Base-by-base conservation (phyloP, 139 green algal species). In the Deuterostichococcus epilithicus region DNA sequence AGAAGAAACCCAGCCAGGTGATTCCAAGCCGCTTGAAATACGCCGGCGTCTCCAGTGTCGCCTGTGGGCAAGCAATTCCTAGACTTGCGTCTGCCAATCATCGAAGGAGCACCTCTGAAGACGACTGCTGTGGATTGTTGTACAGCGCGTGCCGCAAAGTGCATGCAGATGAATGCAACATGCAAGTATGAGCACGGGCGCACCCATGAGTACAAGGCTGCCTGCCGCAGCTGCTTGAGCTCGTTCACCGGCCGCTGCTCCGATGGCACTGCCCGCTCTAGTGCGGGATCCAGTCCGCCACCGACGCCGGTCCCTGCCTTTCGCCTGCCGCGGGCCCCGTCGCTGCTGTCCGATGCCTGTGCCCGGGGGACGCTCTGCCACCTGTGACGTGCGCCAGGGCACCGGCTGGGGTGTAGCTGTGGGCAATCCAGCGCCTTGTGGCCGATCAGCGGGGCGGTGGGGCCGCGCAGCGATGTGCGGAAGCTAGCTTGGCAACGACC, bases 211-310 rank as follows among this genome's bases (percentile, higher is more conserved):
- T 92, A 94, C 60, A 97, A 66, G 39, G 73, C 70, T 5, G 82
- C 82, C 13, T 90, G 52, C 75, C 94, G 93, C 33, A 97, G 82
- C 60, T 89, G 67, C 38, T 79, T 58, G 13, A 97, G 81, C 83
- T 97, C 87, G 69, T 96, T 97, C 0, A 92, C 85, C 8, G 93
- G 93, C 10, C 93, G 82, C 80, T 97, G 93, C 38, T 95, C 89
- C 0, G 30, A 60, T 15, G 92, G 92, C 13, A 97, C 91, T 5
- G 88, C 85, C 2, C 85, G 65, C 79, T 97, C 90, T 6, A 96
- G 75, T 0, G 81, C 63, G 0, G 77, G 78, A 33, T 85, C 77
- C 22, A 89, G 71, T 0, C 83, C 83, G 4, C 77, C 77, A 39
- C 44, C 18, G 71, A 15, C 22, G 3, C 18, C n/a, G 77, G 23